phyloP scores from a whole-genome alignment of 129 eudicot genomes.

The Escallonia rubra region DNA sequence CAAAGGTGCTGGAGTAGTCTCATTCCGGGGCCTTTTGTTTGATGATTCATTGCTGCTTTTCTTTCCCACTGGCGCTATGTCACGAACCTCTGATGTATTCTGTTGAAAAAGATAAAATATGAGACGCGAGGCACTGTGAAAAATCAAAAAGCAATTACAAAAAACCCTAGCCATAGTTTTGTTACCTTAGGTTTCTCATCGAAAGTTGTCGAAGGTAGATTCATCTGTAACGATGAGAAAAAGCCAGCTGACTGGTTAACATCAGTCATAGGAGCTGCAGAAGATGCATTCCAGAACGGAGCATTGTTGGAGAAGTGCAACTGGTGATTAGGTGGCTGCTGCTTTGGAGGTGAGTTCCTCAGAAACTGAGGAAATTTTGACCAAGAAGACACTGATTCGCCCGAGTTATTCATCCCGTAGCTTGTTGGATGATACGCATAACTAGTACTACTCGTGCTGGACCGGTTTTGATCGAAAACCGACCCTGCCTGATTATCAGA shows the following conservation, averaged over 20 bases:
- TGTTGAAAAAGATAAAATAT: constrained; percentile 14
- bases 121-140: not conserved
- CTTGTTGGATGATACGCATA: constrained; percentile 31
- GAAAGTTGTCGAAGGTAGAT: constrained; percentile 39
- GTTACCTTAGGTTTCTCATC: constrained; percentile 76
- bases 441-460: constrained; percentile 12
- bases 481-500: constrained; percentile 44
- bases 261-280: constrained; percentile 28
- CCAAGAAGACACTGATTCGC: constrained; percentile 6
- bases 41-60: constrained; percentile 54
- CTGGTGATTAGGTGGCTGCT: constrained; percentile 14
- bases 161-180: constrained; percentile 1
- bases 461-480: constrained; percentile 23
- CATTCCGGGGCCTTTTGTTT: constrained; percentile 71
- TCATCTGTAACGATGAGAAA: constrained; percentile 50
- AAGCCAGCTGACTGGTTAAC: constrained; percentile 38
- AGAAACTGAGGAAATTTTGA: constrained; percentile 27
- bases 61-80: constrained; percentile 20
- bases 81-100: constrained; percentile 32
- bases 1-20: constrained; percentile 56
- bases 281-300: constrained; percentile 72
- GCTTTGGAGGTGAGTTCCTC: constrained; percentile 33
- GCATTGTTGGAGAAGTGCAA: constrained; percentile 49
- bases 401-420: constrained; percentile 16
- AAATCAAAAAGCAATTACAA: not conserved